Evolutionary conservation across 129 eudicot species (phyloP).

Genomic region (Helichrysum umbraculigerum): DNA sequence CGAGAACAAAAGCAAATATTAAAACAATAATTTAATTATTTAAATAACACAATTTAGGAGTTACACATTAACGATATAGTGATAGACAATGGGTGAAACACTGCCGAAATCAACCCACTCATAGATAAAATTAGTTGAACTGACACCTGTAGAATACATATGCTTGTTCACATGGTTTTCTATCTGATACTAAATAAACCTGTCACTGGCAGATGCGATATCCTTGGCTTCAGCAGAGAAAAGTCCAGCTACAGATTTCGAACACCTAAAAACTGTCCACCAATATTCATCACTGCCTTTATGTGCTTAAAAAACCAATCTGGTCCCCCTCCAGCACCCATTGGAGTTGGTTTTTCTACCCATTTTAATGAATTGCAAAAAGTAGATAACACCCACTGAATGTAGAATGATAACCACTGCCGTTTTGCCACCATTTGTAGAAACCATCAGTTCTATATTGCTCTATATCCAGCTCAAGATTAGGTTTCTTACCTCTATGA

Average conservation of each 20-base stretch:
- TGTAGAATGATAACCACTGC: constrained; percentile 43
- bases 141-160: neutral
- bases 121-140: neutral
- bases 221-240: neutral
- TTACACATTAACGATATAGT: neutral
- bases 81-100: neutral
- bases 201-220: neutral
- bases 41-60: neutral
- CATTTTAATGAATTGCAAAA: constrained; percentile 10
- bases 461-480: constrained; percentile 74
- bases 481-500: constrained; percentile 64
- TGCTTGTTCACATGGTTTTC: neutral
- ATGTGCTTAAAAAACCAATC: neutral
- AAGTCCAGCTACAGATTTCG: neutral
- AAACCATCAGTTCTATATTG: constrained; percentile 74
- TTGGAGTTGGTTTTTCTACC: neutral
- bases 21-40: too few relatives aligned
- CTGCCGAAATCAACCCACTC: neutral
- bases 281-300: neutral
- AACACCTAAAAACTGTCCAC: neutral
- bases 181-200: neutral
- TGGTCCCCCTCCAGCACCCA: constrained; percentile 1
- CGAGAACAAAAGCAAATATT: neutral
- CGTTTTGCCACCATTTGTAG: constrained; percentile 69
- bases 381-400: neutral